Percentiles rank a stretch among this genome's conserved stretches.
Evolutionary conservation across 2,329 filamentous ascomycete genomes (phyloP).

Genomic region (Phialemoniopsis sp.): DNA sequence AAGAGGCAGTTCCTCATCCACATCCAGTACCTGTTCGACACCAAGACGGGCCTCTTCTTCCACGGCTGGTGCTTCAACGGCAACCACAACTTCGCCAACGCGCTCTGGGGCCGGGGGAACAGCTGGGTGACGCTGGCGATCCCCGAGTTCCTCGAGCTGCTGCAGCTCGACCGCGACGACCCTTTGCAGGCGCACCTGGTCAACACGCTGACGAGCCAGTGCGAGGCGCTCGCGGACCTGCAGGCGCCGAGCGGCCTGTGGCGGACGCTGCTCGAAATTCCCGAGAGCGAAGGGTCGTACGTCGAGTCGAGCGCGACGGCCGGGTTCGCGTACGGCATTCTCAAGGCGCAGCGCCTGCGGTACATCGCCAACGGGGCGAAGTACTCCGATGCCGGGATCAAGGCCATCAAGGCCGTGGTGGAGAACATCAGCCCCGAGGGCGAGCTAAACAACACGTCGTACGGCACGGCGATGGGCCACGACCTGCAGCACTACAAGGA

Average conservation of each 20-base stretch:
- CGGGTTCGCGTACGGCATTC: conserved; percentile 75
- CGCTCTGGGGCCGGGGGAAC: conserved; percentile 58
- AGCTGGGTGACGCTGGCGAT: conserved; percentile 78
- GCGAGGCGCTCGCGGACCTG: conserved; percentile 55
- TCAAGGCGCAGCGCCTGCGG: conserved; percentile 67
- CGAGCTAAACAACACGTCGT: conserved; percentile 70
- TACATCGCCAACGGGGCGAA: conserved; percentile 54
- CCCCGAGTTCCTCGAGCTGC: conserved; percentile 72
- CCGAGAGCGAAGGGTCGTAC: conserved; percentile 65
- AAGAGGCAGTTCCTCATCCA: conserved; percentile 75
- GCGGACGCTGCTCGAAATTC: conserved; percentile 69
- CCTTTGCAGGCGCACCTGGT: conserved; percentile 56
- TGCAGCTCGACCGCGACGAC: conserved; percentile 53
- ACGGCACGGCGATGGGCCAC: conserved; percentile 75
- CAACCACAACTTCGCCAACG: conserved; percentile 58
- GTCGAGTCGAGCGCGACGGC: conserved; percentile 74
- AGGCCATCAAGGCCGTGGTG: conserved; percentile 64
- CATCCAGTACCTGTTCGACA: conserved; percentile 74
- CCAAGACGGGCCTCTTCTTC: conserved; percentile 69
- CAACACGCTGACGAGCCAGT: conserved; percentile 65
- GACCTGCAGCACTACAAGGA: conserved; percentile 73
- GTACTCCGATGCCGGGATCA: conserved; percentile 58
- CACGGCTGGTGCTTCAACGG: conserved; percentile 73
- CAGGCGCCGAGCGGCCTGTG: conserved; percentile 60
- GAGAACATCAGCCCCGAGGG: conserved; percentile 62